Evolutionary conservation across 768 basidiomycete species (phyloP), one percentile per base, ranked within the genome.

Genomic region (Favolaschia claudopus): DNA sequence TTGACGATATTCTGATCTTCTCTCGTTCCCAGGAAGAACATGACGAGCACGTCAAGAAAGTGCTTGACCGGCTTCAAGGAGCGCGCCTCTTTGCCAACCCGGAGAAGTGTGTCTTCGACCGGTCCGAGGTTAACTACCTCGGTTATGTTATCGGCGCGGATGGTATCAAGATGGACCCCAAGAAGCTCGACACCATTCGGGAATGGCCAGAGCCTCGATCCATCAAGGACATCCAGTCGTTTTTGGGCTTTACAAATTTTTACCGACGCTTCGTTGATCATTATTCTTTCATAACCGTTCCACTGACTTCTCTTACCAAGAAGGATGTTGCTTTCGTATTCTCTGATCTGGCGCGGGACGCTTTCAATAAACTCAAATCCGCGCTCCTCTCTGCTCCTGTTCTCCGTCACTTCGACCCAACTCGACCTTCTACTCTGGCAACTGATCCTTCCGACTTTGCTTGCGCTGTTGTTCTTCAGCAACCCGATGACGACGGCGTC

Each of bases 1-100:
- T 82, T 1, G 76, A 81, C 50, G 72, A 81, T 62, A 79, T 81
- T 55, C 70, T 82, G 9, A 77, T 82, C 25, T 83, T 75, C 55
- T 81, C 80, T 33, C 39, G 63, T 14, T 60, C 62, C 14, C 64
- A 56, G 22, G 64, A 71, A n/a, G 69, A 79, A 22, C 79, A 82
- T 46, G 61, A 68, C n/a, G 25, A 49, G 4, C 72, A 74, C 27
- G 74, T 79, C 36, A 55, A 59, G 14, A 44, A 67, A 29, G 70
- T 81, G 8, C 71, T 82, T 15, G 56, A 77, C 31, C 54, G 67
- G 4, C 69, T 80, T 12, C 49, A 62, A 3, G 46, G 62, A 19
- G 63, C 69, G 19, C 47, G 65, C 4, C 71, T 78, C 9, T 78
- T 70, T 42, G 62, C 69, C 12, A 81, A 78, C 48, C 68, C 77